phyloP scores from a whole-genome alignment of 345 rosid genomes.

The Brassica nigra region DNA sequence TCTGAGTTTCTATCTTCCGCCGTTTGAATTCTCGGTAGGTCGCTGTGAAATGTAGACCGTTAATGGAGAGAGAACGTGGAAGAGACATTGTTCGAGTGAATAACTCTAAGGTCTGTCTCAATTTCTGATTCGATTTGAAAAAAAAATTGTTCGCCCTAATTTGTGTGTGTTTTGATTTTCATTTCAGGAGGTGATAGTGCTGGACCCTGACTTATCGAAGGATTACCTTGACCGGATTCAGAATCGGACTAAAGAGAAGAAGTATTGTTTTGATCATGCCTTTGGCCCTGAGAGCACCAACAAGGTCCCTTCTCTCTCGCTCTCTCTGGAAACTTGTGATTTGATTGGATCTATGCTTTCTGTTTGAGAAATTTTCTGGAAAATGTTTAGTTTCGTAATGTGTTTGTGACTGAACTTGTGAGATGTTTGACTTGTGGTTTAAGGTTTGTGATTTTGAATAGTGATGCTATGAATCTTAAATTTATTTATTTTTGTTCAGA shows the following conservation, averaged over 20 bases:
- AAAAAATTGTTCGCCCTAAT: constrained; percentile 16
- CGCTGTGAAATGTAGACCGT: constrained; percentile 84
- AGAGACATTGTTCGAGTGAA: constrained; percentile 78
- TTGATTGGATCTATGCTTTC: neutral
- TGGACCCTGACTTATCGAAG: constrained; percentile 86
- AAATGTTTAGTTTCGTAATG: neutral
- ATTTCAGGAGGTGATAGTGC: constrained; percentile 71
- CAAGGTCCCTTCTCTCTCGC: constrained; percentile 27
- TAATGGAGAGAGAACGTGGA: constrained; percentile 61
- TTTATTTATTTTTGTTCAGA: constrained; percentile 48
- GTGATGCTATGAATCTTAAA: constrained; percentile 6
- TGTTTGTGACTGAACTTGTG: constrained; percentile 15
- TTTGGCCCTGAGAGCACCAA: constrained; percentile 72
- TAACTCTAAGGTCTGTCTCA: constrained; percentile 50
- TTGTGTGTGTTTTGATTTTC: constrained; percentile 3
- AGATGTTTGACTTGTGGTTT: constrained; percentile 21
- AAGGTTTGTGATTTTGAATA: constrained; percentile 28
- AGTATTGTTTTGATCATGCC: constrained; percentile 81
- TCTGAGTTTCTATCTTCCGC: neutral
- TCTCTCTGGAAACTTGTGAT: constrained; percentile 39
- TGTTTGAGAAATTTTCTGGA: neutral
- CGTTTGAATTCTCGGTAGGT: constrained; percentile 51
- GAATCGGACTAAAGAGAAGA: constrained; percentile 83
- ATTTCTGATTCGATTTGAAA: constrained; percentile 10
- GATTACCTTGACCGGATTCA: constrained; percentile 84